Evolutionary conservation across 352 stramenopile species (phyloP).

Genomic region (Phytophthora pinifolia): DNA sequence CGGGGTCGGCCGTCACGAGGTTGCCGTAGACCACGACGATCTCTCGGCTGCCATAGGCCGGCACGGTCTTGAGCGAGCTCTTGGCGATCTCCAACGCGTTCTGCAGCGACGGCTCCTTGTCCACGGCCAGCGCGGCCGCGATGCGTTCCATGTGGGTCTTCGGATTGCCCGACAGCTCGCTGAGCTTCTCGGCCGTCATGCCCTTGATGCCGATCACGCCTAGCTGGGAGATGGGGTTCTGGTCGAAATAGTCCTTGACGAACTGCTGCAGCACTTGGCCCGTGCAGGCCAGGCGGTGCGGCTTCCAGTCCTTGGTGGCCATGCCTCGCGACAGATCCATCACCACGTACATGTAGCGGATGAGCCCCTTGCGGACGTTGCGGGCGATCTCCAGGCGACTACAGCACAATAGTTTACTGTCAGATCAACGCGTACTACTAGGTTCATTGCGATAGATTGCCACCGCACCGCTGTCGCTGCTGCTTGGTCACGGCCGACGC

Average conservation of each 20-base stretch:
- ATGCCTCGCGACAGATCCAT: conserved; percentile 88
- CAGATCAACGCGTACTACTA: conserved; percentile 5
- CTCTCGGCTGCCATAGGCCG: conserved; percentile 83
- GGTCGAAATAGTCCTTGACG: conserved; percentile 92
- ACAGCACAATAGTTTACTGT: background rate
- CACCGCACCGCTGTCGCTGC: conserved; percentile 65
- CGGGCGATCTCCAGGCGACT: conserved; percentile 81
- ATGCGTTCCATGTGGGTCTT: conserved; percentile 87
- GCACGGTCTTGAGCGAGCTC: conserved; percentile 90
- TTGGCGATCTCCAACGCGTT: conserved; percentile 91
- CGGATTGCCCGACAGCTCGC: conserved; percentile 88
- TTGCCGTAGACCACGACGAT: conserved; percentile 95
- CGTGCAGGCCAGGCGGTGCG: conserved; percentile 67
- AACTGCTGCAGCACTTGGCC: conserved; percentile 82
- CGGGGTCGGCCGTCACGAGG: conserved; percentile 95
- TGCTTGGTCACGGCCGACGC: conserved; percentile 58
- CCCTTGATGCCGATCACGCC: conserved; percentile 90
- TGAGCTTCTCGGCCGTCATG: conserved; percentile 90
- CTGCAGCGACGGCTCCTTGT: conserved; percentile 90
- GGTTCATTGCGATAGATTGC: background rate
- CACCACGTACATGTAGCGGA: conserved; percentile 85
- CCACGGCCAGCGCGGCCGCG: conserved; percentile 55
- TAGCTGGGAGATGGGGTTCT: conserved; percentile 94
- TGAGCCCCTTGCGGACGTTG: conserved; percentile 83
- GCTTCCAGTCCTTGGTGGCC: conserved; percentile 88